Conservation (phyloP, 2,329 filamentous ascomycete genomes). For the Karstenula rhodostoma region DNA sequence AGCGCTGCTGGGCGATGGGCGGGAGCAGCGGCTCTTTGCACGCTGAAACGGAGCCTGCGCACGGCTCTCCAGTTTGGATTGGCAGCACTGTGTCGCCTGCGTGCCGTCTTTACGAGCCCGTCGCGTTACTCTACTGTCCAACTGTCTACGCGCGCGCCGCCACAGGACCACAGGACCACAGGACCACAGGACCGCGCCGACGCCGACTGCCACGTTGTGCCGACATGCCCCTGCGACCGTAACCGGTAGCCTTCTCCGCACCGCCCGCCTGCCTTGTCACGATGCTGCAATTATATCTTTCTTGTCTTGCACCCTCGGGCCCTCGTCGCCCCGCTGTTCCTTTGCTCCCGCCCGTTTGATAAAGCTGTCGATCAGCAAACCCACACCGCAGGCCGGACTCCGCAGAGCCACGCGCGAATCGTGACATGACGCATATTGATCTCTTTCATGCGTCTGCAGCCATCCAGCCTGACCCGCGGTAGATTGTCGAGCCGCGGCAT, state of each 20-base stretch:
- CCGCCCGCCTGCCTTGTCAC: background rate
- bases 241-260: background rate
- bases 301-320: background rate
- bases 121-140: background rate
- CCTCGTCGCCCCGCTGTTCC: background rate
- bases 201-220: conserved; percentile 10
- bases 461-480: background rate
- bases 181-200: no score
- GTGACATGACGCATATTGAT: background rate
- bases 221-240: conserved; percentile 1
- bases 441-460: conserved; percentile 12
- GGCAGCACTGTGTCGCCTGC: background rate
- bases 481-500: background rate
- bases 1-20: background rate
- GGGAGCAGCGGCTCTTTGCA: conserved; percentile 12
- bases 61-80: background rate
- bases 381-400: background rate
- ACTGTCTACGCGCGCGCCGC: no score
- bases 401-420: background rate
- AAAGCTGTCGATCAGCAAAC: background rate
- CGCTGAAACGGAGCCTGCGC: conserved; percentile 9
- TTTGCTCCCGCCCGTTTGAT: background rate
- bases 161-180: no score
- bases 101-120: background rate
- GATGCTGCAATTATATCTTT: background rate